Conservation (phyloP, 1,284 basidiomycete species). For the Coniferiporia sulphurascens region DNA sequence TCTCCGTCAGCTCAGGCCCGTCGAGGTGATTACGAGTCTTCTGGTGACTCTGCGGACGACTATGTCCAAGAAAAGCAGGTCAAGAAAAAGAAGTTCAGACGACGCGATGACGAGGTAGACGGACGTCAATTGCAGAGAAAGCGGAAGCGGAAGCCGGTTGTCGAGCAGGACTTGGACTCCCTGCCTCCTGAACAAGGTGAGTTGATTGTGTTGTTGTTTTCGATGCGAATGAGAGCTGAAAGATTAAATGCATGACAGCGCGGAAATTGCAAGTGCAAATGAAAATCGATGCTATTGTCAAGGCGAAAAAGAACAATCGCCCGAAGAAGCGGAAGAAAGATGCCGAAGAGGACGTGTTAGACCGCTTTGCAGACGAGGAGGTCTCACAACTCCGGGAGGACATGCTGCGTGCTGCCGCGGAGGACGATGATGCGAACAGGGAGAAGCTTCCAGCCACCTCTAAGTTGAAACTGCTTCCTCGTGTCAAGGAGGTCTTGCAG, state of each 20-base stretch:
- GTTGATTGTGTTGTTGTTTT: conserved; percentile 22
- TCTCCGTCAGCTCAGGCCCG: conserved; percentile 23
- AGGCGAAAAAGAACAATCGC: conserved; percentile 63
- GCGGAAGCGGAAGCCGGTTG: conserved; percentile 47
- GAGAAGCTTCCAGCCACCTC: conserved; percentile 82
- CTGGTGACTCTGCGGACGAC: conserved; percentile 63
- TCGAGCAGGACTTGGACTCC: conserved; percentile 56
- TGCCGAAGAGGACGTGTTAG: conserved; percentile 71
- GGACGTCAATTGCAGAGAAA: conserved; percentile 37
- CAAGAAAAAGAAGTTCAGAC: conserved; percentile 43
- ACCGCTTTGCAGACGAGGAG: conserved; percentile 88
- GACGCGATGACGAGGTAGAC: conserved; percentile 37
- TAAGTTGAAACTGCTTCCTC: conserved; percentile 82
- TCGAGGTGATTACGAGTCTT: conserved; percentile 48
- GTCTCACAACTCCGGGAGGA: conserved; percentile 78
- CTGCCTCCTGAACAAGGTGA: conserved; percentile 69
- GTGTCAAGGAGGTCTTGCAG: conserved; percentile 90
- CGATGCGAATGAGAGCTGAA: conserved; percentile 20
- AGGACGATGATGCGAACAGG: conserved; percentile 79
- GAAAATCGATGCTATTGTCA: conserved; percentile 82
- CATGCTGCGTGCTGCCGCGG: conserved; percentile 86
- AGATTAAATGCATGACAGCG: conserved; percentile 24
- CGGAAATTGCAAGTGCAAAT: conserved; percentile 60
- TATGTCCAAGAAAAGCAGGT: conserved; percentile 52
- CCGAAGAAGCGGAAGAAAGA: conserved; percentile 69